Conservation (phyloP, 768 basidiomycete species). For the Cystobasidium onofrii region DNA sequence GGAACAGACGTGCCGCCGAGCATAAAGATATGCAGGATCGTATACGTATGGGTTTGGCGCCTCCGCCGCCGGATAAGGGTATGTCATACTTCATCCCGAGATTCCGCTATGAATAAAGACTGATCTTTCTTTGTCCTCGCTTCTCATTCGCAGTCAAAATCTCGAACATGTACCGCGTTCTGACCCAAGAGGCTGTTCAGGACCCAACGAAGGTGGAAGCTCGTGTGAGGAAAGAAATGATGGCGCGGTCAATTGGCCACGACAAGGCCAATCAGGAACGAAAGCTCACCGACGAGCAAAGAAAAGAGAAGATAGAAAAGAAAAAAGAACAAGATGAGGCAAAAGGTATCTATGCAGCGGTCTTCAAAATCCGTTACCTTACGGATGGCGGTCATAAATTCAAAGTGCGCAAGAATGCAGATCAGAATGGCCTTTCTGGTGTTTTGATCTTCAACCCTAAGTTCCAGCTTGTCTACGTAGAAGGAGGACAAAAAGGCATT, state of each 20-base stretch:
- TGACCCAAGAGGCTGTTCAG: conserved; percentile 91
- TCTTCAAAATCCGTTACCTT: conserved; percentile 79
- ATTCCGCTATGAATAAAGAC: not conserved
- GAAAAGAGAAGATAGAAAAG: conserved; percentile 72
- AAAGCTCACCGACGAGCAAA: conserved; percentile 82
- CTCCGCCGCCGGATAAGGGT: conserved; percentile 94
- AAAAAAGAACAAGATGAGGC: conserved; percentile 83
- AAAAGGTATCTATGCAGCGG: conserved; percentile 70
- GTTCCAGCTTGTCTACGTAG: conserved; percentile 86
- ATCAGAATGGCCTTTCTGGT: conserved; percentile 78
- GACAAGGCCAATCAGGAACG: conserved; percentile 89
- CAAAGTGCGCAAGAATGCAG: conserved; percentile 94
- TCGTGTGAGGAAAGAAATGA: conserved; percentile 84
- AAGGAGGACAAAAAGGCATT: conserved; percentile 77
- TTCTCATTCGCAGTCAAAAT: conserved; percentile 61
- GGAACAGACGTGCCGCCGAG: conserved; percentile 74
- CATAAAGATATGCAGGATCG: conserved; percentile 90
- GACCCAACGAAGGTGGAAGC: conserved; percentile 97
- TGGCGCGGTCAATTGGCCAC: conserved; percentile 75
- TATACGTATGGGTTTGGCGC: conserved; percentile 88
- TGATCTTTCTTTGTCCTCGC: not conserved
- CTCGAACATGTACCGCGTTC: conserved; percentile 91
- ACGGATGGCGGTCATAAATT: conserved; percentile 88
- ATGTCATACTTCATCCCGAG: not conserved
- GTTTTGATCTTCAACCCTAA: conserved; percentile 80